Base-by-base conservation (phyloP, 2,329 filamentous ascomycete genomes). In the Fusarium denticulatum region DNA sequence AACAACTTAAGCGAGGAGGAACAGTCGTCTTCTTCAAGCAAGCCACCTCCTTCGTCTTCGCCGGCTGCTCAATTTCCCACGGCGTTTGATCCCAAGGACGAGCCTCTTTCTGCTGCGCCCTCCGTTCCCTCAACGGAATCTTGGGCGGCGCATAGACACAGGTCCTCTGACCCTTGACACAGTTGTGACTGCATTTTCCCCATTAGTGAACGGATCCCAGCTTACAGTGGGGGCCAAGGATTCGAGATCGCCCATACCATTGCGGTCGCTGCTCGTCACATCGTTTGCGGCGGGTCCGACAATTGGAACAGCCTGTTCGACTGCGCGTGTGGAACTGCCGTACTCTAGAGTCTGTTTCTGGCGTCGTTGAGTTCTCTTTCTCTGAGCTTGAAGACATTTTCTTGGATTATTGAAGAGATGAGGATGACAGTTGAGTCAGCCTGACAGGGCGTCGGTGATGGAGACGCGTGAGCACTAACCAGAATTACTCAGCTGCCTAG, bases 211-310 rank as follows among this genome's bases (percentile, higher is more conserved):
- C 34, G 10, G 24, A 28, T 6, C 18, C 13, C n/a, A 37, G 18
- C 24, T 26, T 64, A n/a, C 18, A 40, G 32, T 32, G 24, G n/a
- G 47, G 49, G 55, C 14, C 22, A 28, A 50, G 30, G 47, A 24
- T 34, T 50, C 30, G 10, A 22, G 22, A 50, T 34, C 47, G 5
- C 6, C 47, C 47, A 34, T 50, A 69, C 66, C 66, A 69, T 45
- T 50, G 28, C n/a, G 64, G 66, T 18, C 56, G 58, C 28, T 69
- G 64, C 26, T 69, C 66, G 13, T 63, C 66, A 14, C 66, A 69
- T 26, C 66, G 49, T 24, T 69, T 69, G 2, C 66, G 49, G 16
- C 66, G 66, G 34, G 9, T 46, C 40, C 66, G 66, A n/a, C 66
- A 69, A 10, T 49, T 57, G n/a, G 64, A 50, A 24, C 64, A 69